Conservation (phyloP, 2,329 filamentous ascomycete genomes). For the Thermoascus crustaceus region DNA sequence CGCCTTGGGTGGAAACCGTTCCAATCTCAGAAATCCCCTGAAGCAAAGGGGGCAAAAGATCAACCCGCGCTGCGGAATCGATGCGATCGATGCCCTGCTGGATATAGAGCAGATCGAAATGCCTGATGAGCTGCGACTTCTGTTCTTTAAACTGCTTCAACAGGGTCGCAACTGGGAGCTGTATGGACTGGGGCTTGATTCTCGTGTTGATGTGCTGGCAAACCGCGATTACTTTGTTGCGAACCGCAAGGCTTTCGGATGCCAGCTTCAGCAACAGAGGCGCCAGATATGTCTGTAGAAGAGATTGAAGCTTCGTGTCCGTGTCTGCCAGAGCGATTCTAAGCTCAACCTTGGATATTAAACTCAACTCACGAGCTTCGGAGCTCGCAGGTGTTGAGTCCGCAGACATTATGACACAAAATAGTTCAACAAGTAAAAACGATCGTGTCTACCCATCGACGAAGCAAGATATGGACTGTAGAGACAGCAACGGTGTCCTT, state of each 20-base stretch:
- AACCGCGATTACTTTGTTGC: conserved; percentile 66
- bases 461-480: too few species aligned
- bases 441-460: too few species aligned
- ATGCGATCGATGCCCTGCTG: conserved; percentile 69
- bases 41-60: conserved; percentile 63
- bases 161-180: conserved; percentile 75
- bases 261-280: conserved; percentile 78
- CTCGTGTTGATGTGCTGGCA: conserved; percentile 65
- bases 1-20: conserved; percentile 47
- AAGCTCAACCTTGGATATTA: conserved; percentile 79
- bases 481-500: too few species aligned
- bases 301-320: conserved; percentile 70
- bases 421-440: not conserved
- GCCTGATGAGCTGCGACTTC: conserved; percentile 65
- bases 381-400: conserved; percentile 23
- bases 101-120: conserved; percentile 83
- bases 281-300: conserved; percentile 70
- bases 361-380: conserved; percentile 62
- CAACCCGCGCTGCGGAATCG: conserved; percentile 54
- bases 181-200: conserved; percentile 54
- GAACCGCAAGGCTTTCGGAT: conserved; percentile 70
- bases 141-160: conserved; percentile 83
- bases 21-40: conserved; percentile 56
- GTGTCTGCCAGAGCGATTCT: conserved; percentile 74
- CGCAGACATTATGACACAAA: conserved; percentile 22